Evolutionary conservation across 2,329 filamentous ascomycete species (phyloP).

Genomic region (Podosphaera leucotricha): DNA sequence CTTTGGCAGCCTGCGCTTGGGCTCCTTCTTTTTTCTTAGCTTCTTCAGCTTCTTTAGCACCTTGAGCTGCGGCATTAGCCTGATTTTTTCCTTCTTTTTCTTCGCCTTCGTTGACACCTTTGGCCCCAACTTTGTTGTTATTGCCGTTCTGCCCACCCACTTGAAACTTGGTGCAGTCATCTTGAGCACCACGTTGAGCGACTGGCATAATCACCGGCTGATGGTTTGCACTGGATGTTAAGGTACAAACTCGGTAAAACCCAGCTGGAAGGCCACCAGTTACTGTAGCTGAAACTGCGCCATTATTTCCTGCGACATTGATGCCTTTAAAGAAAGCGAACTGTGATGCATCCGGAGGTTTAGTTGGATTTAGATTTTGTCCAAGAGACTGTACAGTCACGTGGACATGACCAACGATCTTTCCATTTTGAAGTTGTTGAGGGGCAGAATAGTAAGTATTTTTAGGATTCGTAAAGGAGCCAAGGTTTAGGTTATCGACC

Average conservation of each 20-base stretch:
- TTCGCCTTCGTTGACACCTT: too few species aligned
- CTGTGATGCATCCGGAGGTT: slow-evolving; percentile 13
- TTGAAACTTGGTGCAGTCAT: slow-evolving; percentile 22
- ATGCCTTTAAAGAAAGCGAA: slow-evolving; percentile 22
- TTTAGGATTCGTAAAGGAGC: slow-evolving; percentile 18
- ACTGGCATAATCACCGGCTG: slow-evolving; percentile 21
- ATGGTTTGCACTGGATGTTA: slow-evolving; percentile 21
- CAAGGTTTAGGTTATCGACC: slow-evolving; percentile 16
- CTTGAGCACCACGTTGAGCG: slow-evolving; percentile 21
- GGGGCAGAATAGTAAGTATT: slow-evolving; percentile 19
- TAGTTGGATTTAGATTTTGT: slow-evolving; percentile 12
- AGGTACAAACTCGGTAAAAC: slow-evolving; percentile 22
- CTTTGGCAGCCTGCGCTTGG: neutral
- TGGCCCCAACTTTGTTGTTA: slow-evolving; percentile 4
- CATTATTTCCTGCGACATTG: slow-evolving; percentile 19
- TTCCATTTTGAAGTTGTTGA: slow-evolving; percentile 15
- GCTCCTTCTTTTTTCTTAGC: too few species aligned
- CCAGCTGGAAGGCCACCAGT: slow-evolving; percentile 20
- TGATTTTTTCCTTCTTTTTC: neutral
- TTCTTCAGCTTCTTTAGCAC: neutral
- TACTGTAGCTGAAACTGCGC: slow-evolving; percentile 17
- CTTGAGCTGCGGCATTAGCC: neutral
- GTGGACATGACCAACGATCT: slow-evolving; percentile 19
- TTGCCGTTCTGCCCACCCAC: slow-evolving; percentile 9
- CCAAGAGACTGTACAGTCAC: slow-evolving; percentile 19